Base-by-base conservation (phyloP, 129 eudicot genomes). In the Flaveria brownii region DNA sequence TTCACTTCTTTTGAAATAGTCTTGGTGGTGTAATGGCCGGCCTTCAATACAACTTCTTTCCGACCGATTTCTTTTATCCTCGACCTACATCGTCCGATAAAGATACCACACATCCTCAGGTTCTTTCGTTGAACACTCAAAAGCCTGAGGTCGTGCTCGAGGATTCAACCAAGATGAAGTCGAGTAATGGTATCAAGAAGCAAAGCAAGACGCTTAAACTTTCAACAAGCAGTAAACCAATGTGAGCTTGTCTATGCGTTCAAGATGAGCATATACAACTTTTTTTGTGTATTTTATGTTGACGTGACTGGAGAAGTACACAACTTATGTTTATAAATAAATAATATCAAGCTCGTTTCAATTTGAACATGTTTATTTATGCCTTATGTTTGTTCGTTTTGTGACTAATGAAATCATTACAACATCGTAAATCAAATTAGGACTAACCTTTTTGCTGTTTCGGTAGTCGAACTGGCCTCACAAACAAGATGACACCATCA, bases 1-100 rank as follows among this genome's bases (percentile, higher is more conserved):
- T 22, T 72, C 78, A 72, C 74, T 16, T 39, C 13, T 70, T 73
- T 63, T 23, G 5, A 1, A 17, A 56, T 26, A 74, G 15, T 55
- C 30, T 67, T 80, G 47, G 28, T 52, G 46, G 59, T 17, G 12
- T 64, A 73, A 54, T 82, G 85, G 85, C 82, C 14, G 85, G 85
- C 12, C 85, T 77, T 77, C 85, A 77, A 66, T 82, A 82, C 71
- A 77, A 82, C 66, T 82, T 82, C 78, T 82, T 82, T 30, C 85
- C 82, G 12, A 82, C 85, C n/a, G 85, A 82, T 77, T 82, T 82
- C 70, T 78, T 77, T 3, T 77, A 71, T 64, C 82, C 82, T 33
- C 76, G 56, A 77, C 17, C 79, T 6, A n/a, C 75, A 77, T 18
- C 75, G 18, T 70, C 50, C 15, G 65, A 23, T 56, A 65, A 26